A percentile compares a stretch with the other conserved stretches of the same genome.
Conservation (phyloP, 2,329 filamentous ascomycete genomes). For the Colletotrichum nymphaeae region DNA sequence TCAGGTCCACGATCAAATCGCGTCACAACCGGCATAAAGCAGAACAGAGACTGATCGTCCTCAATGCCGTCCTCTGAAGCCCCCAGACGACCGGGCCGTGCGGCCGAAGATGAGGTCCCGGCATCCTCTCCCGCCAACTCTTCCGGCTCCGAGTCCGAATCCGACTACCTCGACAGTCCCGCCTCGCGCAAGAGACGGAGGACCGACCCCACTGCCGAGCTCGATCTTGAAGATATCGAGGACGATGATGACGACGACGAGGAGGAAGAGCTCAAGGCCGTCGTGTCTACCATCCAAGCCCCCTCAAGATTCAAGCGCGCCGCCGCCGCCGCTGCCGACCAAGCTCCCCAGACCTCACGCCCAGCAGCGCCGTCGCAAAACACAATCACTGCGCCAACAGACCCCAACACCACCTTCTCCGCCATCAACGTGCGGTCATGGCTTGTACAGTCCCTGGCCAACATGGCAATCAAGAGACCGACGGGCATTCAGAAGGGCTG, state of each 20-base stretch:
- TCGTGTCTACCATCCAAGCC: conserved; percentile 57
- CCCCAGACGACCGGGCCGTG: conserved; percentile 15
- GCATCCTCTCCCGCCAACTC: conserved; percentile 30
- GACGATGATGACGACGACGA: conserved; percentile 48
- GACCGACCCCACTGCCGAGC: conserved; percentile 43
- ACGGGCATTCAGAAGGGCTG: conserved; percentile 94
- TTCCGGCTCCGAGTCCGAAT: conserved; percentile 48
- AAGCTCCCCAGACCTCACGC: conserved; percentile 38
- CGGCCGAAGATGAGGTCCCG: conserved; percentile 23
- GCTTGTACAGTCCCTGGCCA: conserved; percentile 83
- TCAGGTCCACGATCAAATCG: neutral
- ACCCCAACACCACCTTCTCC: conserved; percentile 74
- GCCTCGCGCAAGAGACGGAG: conserved; percentile 59
- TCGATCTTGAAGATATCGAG: conserved; percentile 27
- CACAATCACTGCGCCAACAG: conserved; percentile 62
- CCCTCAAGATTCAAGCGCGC: conserved; percentile 62
- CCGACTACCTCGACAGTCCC: conserved; percentile 61
- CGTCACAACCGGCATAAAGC: neutral
- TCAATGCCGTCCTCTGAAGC: conserved; percentile 26
- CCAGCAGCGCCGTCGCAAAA: conserved; percentile 36
- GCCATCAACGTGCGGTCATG: conserved; percentile 82
- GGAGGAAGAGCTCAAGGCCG: conserved; percentile 43
- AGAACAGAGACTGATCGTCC: neutral
- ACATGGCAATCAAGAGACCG: conserved; percentile 85
- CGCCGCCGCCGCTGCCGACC: conserved; percentile 34